These are phyloP conservation scores for Oxyria digyna DNA, from an alignment of 148 eudicot species.

Conservation along the genomic window DNA sequence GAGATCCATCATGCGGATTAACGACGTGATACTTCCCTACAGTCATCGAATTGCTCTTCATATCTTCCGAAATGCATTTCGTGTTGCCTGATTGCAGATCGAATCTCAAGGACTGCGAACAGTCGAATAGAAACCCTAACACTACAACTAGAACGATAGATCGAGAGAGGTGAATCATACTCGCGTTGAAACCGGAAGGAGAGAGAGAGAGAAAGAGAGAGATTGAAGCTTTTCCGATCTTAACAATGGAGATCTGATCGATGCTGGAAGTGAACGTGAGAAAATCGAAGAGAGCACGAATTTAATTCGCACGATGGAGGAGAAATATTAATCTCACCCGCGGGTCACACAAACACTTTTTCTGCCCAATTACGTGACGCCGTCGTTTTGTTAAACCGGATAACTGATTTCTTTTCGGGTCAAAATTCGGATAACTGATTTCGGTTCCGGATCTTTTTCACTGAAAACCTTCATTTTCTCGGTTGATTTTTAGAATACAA, in stretches of 20 bases:
- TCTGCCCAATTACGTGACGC: too few species aligned
- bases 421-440: too few species aligned
- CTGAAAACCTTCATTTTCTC: too few species aligned
- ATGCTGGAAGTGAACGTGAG: neutral
- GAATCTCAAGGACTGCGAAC: constrained; percentile 46
- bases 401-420: too few species aligned
- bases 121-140: constrained; percentile 30
- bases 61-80: constrained; percentile 83
- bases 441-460: too few species aligned
- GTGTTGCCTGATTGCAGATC: constrained; percentile 78
- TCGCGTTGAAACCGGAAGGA: neutral
- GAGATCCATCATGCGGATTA: constrained; percentile 48
- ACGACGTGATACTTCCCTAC: constrained; percentile 72
- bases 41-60: constrained; percentile 68
- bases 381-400: too few species aligned
- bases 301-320: neutral
- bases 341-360: neutral
- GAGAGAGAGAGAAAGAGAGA: neutral
- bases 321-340: neutral
- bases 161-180: neutral
- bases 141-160: constrained; percentile 16
- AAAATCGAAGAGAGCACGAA: neutral
- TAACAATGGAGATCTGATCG: neutral
- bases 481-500: too few species aligned
- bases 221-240: neutral